Evolutionary conservation across 306 rosid species (phyloP), one percentile per base, ranked within the genome.

Genomic region (Acacia acuminata): DNA sequence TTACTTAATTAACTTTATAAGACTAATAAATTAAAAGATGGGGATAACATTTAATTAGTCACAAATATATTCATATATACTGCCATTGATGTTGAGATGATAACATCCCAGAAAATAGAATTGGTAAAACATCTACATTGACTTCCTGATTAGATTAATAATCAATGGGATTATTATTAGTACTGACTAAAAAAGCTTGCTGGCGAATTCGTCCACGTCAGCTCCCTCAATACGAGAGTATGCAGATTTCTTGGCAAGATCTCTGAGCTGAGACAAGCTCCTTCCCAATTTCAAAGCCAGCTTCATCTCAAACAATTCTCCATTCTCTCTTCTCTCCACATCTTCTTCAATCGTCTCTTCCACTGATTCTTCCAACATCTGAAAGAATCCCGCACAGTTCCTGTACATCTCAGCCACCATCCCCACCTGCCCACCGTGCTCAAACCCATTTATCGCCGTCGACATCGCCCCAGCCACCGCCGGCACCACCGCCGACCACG

Each of bases 331-430:
- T n/a, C 84, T 84, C 36, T 94, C 92, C 76, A 53, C 76, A 4
- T 93, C 73, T 30, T 89, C 71, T n/a, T 89, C 90, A 5, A 94
- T 83, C 9, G 88, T 77, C 38, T 87, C 84, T 63, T 85, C 72
- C 9, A 94, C 84, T 6, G 97, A 87, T 22, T 67, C 84, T 25
- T 92, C 92, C 38, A 94, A 7, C 12, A 53, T 43, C 67, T 78
- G 38, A 34, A 94, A 94, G 69, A 88, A 88, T 4, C 97, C 98
- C 2, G 87, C 92, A 8, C 90, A 80, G 80, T 78, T 81, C 43
- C 95, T 86, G 11, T 91, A 92, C 95, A 94, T 89, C 81, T 94
- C 97, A 2, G 88, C 68, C 76, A 94, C 94, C 98, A 90, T 94
- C 7, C 97, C 98, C 11, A 94, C 72, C 78, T 94, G 98, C 0